Conservation (phyloP, 176 grass and related monocot species). For the Phragmites australis region DNA sequence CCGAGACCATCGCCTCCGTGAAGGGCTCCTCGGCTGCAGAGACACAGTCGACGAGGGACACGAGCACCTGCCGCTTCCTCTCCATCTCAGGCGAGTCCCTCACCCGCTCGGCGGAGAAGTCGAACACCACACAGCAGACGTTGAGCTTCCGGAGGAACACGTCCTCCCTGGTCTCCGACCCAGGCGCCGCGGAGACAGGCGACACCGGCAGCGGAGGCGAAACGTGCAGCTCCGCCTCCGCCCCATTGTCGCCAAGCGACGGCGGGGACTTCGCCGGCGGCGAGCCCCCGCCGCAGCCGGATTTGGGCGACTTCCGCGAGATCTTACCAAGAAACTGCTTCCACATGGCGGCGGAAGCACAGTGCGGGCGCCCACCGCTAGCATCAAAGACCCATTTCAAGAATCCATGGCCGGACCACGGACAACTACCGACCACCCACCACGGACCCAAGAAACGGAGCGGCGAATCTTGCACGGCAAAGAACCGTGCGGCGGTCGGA, state of each 20-base stretch:
- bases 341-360: constrained; percentile 65
- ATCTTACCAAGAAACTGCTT: constrained; percentile 91
- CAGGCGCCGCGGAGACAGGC: not conserved
- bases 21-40: constrained; percentile 57
- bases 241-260: constrained; percentile 24
- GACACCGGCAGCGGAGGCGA: constrained; percentile 7
- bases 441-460: constrained; percentile 25
- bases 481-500: constrained; percentile 20
- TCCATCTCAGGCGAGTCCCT: constrained; percentile 82
- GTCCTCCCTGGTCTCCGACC: constrained; percentile 57
- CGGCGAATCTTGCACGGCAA: constrained; percentile 41
- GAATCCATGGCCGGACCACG: constrained; percentile 17
- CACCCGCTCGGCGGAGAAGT: constrained; percentile 72
- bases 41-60: constrained; percentile 71
- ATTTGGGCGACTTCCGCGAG: constrained; percentile 73
- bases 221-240: constrained; percentile 16
- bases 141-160: constrained; percentile 87
- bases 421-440: constrained; percentile 27
- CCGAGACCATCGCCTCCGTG: constrained; percentile 79
- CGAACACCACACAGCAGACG: constrained; percentile 75
- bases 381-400: constrained; percentile 49
- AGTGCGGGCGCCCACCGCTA: constrained; percentile 2
- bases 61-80: constrained; percentile 71
- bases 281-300: constrained; percentile 34
- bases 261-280: constrained; percentile 30